phyloP scores from a whole-genome alignment of 1,139 yeast species.

The Candida sanyaensis region DNA sequence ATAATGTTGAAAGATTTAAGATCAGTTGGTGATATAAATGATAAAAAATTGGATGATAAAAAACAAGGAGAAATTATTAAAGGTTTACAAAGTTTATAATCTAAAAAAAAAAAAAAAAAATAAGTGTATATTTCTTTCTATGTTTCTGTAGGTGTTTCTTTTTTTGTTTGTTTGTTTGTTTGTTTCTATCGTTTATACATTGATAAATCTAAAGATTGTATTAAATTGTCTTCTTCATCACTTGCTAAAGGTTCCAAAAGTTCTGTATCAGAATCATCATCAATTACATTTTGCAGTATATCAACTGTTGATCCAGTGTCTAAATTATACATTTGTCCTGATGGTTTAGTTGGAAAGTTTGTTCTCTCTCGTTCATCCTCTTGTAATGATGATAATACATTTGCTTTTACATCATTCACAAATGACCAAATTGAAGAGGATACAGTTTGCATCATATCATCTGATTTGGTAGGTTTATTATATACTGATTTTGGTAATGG shows the following conservation, averaged over 20 bases:
- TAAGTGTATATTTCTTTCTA: background rate
- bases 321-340: slow-evolving; percentile 23
- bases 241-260: slow-evolving; percentile 11
- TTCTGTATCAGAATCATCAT: slow-evolving; percentile 11
- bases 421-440: slow-evolving; percentile 49
- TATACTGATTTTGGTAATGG: background rate
- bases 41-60: slow-evolving; percentile 38
- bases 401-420: slow-evolving; percentile 44
- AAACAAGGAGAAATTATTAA: slow-evolving; percentile 54
- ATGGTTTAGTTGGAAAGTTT: background rate
- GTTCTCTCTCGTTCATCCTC: slow-evolving; percentile 23
- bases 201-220: slow-evolving; percentile 27
- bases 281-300: slow-evolving; percentile 7
- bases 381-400: slow-evolving; percentile 37
- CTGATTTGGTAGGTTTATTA: slow-evolving; percentile 15
- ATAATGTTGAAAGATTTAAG: slow-evolving; percentile 70
- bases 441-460: slow-evolving; percentile 45
- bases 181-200: slow-evolving; percentile 20
- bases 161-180: too few species aligned
- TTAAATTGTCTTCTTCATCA: slow-evolving; percentile 17
- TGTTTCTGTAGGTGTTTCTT: background rate
- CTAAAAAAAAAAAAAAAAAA: too few species aligned
- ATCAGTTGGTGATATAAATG: slow-evolving; percentile 46
- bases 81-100: slow-evolving; percentile 40
- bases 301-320: slow-evolving; percentile 30